phyloP scores from a whole-genome alignment of 1,284 basidiomycete species.

The Marasmius oreades region DNA sequence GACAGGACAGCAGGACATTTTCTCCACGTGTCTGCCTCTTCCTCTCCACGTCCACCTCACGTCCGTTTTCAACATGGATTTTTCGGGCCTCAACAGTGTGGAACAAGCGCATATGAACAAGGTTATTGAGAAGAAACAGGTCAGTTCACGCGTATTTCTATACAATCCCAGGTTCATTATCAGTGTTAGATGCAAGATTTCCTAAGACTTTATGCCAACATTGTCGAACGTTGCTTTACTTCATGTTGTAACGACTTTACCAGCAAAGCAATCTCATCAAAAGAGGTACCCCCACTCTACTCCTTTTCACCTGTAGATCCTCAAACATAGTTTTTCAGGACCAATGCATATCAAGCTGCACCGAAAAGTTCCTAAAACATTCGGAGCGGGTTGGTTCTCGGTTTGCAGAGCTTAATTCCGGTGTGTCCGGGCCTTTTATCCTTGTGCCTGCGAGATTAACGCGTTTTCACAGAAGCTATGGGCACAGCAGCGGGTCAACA shows the following conservation, averaged over 20 bases:
- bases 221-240: slow-evolving; percentile 95
- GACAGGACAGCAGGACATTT: too few species aligned
- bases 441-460: background rate
- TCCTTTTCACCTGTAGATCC: slow-evolving; percentile 7
- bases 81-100: slow-evolving; percentile 78
- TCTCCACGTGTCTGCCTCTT: background rate
- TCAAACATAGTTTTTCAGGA: slow-evolving; percentile 45
- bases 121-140: slow-evolving; percentile 94
- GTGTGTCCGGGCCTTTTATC: slow-evolving; percentile 40
- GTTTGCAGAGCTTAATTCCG: slow-evolving; percentile 88
- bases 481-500: slow-evolving; percentile 22
- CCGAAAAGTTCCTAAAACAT: slow-evolving; percentile 97
- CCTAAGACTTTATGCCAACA: slow-evolving; percentile 90
- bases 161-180: slow-evolving; percentile 2
- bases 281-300: slow-evolving; percentile 64
- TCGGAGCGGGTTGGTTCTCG: slow-evolving; percentile 92
- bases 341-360: slow-evolving; percentile 68
- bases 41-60: slow-evolving; percentile 11
- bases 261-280: slow-evolving; percentile 86
- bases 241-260: slow-evolving; percentile 97
- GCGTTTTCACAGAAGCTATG: slow-evolving; percentile 28
- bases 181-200: slow-evolving; percentile 93
- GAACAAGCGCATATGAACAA: slow-evolving; percentile 91
- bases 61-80: slow-evolving; percentile 62
- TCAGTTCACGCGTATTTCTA: slow-evolving; percentile 26